phyloP scores from a whole-genome alignment of 805 yeast genomes.

The Teunomyces kruisii region DNA sequence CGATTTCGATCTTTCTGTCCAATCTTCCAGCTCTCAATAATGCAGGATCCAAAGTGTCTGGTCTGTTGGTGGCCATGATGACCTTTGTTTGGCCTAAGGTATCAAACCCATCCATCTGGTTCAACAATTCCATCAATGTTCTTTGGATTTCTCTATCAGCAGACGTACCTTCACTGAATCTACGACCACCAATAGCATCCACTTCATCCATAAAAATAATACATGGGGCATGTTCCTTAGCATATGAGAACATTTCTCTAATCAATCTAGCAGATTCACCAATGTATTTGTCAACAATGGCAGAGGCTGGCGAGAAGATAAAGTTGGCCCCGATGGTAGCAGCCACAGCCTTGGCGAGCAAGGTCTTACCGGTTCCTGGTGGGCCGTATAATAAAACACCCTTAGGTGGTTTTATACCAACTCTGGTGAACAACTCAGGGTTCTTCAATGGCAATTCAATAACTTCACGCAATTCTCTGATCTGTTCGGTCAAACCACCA shows the following conservation, averaged over 20 bases:
- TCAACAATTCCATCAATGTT: slow-evolving; percentile 92
- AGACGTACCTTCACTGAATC: slow-evolving; percentile 96
- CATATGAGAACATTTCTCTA: slow-evolving; percentile 97
- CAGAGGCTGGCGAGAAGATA: slow-evolving; percentile 97
- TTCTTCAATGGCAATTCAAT: slow-evolving; percentile 95
- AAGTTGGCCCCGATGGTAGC: slow-evolving; percentile 98
- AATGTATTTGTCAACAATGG: slow-evolving; percentile 95
- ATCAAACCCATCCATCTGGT: slow-evolving; percentile 99
- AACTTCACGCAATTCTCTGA: slow-evolving; percentile 94
- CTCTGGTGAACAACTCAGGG: slow-evolving; percentile 93
- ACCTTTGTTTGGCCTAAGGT: slow-evolving; percentile 95
- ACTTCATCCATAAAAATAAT: slow-evolving; percentile 98
- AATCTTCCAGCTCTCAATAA: slow-evolving; percentile 95
- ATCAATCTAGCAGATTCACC: slow-evolving; percentile 97
- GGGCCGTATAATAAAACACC: slow-evolving; percentile 97
- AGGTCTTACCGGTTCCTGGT: slow-evolving; percentile 97
- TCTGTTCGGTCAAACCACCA: slow-evolving; percentile 95
- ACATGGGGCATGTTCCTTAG: slow-evolving; percentile 97
- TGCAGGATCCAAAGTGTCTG: slow-evolving; percentile 97
- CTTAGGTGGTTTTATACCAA: slow-evolving; percentile 98
- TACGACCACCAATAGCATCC: slow-evolving; percentile 98
- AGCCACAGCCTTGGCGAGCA: slow-evolving; percentile 96
- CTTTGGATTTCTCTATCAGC: slow-evolving; percentile 99
- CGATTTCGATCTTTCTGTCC: slow-evolving; percentile 94
- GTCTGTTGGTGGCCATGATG: slow-evolving; percentile 99